Evolutionary conservation across 345 rosid genomes (phyloP).

Genomic region (Pugionium dolabratum): DNA sequence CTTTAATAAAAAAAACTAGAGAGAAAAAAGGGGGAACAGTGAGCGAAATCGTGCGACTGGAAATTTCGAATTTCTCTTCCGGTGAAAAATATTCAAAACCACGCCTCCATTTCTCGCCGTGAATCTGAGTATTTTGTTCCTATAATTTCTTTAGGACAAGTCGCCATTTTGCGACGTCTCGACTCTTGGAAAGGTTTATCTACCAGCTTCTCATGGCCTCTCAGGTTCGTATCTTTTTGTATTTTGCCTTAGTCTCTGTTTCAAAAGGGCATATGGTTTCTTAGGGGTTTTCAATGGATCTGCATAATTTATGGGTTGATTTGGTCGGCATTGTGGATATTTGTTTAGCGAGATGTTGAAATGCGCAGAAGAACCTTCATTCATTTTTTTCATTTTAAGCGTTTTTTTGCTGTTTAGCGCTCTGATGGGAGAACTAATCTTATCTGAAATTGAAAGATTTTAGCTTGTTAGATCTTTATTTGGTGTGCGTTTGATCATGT

Average conservation of each 20-base stretch:
- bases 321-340: conserved; percentile 33
- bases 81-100: conserved; percentile 32
- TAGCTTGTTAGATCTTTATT: neutral
- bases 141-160: neutral
- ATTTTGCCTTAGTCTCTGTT: conserved; percentile 5
- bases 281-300: conserved; percentile 37
- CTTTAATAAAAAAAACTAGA: neutral
- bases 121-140: conserved; percentile 11
- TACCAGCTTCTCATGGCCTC: conserved; percentile 32
- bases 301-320: conserved; percentile 25
- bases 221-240: conserved; percentile 34
- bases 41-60: conserved; percentile 38
- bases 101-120: conserved; percentile 31
- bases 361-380: conserved; percentile 4
- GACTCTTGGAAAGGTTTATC: conserved; percentile 19
- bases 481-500: neutral
- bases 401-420: neutral
- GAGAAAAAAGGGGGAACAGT: conserved; percentile 33
- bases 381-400: conserved; percentile 9
- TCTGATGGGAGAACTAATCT: conserved; percentile 4
- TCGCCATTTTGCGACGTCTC: conserved; percentile 13
- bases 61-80: conserved; percentile 34
- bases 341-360: conserved; percentile 8
- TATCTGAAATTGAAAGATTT: conserved; percentile 5
- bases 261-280: neutral